phyloP scores from a whole-genome alignment of 225 moss, liverwort and hornwort species.

The Lunularia cruciata region DNA sequence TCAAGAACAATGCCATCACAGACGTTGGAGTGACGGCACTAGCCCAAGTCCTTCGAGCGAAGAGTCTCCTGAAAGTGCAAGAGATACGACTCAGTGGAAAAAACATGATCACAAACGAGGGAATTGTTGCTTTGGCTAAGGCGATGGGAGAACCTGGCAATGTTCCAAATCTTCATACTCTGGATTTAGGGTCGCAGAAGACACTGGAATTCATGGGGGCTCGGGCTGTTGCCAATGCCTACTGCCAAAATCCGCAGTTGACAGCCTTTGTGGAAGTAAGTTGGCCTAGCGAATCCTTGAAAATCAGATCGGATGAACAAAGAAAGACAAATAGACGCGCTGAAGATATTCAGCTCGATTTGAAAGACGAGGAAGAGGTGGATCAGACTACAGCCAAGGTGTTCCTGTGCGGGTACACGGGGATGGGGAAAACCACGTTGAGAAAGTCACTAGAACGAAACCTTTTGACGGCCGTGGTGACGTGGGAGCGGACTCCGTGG shows the following conservation, averaged over 20 bases:
- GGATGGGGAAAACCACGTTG: slow-evolving; percentile 13
- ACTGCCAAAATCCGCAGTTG: neutral
- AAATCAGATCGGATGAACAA: no score
- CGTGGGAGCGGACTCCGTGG: neutral
- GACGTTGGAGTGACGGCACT: neutral
- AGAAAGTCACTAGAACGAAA: slow-evolving; percentile 7
- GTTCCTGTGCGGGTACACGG: neutral
- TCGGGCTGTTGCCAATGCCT: neutral
- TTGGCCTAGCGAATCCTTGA: neutral
- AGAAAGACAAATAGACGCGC: no score
- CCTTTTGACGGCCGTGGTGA: neutral
- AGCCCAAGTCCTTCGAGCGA: neutral
- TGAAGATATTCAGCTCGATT: neutral
- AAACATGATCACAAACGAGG: no score
- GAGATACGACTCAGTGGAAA: neutral
- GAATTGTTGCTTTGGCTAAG: no score
- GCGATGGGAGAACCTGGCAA: neutral
- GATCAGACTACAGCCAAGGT: neutral
- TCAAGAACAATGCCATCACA: neutral
- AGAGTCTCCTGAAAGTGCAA: neutral
- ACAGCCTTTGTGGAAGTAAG: neutral
- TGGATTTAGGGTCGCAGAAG: neutral
- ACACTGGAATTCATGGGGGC: no score
- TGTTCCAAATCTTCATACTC: neutral
- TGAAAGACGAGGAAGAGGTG: neutral